Percentiles rank a stretch among this genome's conserved stretches.
These are phyloP conservation scores for Tephrocybe sp. DNA, from an alignment of 768 basidiomycete genomes.

Conservation along the genomic window DNA sequence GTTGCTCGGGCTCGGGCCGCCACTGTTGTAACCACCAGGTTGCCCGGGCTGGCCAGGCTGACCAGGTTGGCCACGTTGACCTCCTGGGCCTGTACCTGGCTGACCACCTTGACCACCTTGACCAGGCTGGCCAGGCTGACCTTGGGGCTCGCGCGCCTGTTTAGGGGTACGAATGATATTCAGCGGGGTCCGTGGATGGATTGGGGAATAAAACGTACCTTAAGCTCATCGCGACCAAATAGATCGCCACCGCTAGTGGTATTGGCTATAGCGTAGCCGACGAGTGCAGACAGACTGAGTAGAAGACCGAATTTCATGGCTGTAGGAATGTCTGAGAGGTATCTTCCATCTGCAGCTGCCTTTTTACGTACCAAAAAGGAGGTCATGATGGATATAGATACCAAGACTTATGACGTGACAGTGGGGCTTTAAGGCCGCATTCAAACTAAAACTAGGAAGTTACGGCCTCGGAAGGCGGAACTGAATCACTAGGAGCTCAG, in stretches of 20 bases:
- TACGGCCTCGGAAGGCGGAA: not conserved
- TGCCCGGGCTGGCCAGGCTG: conserved; percentile 14
- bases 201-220: not conserved
- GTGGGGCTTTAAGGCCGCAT: not conserved
- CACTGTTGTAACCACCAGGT: conserved; percentile 7
- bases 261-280: conserved; percentile 8
- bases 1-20: not conserved
- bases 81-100: conserved; percentile 1
- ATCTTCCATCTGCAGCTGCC: not conserved
- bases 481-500: no score
- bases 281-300: conserved; percentile 7
- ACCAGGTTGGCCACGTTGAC: conserved; percentile 10
- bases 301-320: conserved; percentile 9
- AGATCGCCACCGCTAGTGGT: not conserved
- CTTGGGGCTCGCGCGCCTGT: conserved; percentile 8
- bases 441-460: not conserved
- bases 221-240: not conserved
- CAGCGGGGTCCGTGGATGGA: not conserved
- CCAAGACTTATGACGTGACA: conserved; percentile 12
- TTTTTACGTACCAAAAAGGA: conserved; percentile 13
- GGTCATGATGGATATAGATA: conserved; percentile 2
- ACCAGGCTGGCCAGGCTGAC: conserved; percentile 10
- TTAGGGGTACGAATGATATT: not conserved
- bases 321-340: not conserved
- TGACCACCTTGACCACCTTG: conserved; percentile 10